Evolutionary conservation across 2,329 filamentous ascomycete genomes (phyloP).

Genomic region (Cladophialophora exuberans): DNA sequence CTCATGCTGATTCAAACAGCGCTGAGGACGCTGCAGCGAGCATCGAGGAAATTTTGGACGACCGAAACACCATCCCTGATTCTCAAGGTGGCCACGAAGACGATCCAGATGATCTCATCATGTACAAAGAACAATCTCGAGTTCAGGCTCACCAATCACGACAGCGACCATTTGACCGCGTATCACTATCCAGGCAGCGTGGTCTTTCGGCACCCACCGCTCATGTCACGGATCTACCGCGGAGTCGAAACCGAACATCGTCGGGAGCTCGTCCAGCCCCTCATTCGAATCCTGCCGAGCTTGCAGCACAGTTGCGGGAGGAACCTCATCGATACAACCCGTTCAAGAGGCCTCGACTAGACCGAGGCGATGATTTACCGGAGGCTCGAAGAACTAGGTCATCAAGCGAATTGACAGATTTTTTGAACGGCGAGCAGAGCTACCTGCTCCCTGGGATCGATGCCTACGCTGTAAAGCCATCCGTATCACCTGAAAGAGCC

Average conservation of each 20-base stretch:
- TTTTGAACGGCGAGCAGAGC: neutral
- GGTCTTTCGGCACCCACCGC: neutral
- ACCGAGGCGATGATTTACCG: neutral
- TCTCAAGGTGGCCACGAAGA: neutral
- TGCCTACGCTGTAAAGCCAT: neutral
- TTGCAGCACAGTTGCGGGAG: neutral
- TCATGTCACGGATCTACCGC: neutral
- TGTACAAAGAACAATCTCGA: neutral
- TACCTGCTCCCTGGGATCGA: neutral
- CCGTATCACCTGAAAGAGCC: neutral
- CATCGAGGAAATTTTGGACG: neutral
- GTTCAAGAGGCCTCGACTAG: neutral
- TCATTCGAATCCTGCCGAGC: neutral
- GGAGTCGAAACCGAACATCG: neutral
- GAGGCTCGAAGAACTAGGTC: neutral
- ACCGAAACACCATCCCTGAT: neutral
- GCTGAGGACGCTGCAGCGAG: neutral
- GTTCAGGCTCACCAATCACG: neutral
- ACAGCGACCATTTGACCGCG: too few species aligned
- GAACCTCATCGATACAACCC: neutral
- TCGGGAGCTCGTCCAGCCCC: neutral
- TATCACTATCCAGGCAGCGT: neutral
- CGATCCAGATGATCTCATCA: neutral
- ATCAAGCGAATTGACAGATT: conserved; percentile 4
- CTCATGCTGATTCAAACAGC: neutral